Evolutionary conservation across 2,329 filamentous ascomycete species (phyloP), one percentile per base, ranked within the genome.

Genomic region (Tympanopsis confertula): DNA sequence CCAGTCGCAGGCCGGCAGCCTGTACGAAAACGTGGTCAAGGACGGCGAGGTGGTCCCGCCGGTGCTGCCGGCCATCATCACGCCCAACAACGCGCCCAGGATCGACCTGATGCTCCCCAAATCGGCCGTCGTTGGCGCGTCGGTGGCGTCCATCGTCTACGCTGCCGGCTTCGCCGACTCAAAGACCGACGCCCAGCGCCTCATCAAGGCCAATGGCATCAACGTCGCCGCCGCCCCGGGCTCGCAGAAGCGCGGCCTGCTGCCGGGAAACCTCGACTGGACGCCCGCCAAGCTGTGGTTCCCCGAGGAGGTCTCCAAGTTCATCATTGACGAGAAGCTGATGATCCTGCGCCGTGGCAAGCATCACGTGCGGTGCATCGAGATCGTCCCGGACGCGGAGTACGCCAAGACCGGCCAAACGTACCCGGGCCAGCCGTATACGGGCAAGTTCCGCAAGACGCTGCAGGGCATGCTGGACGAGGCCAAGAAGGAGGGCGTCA

Each of bases 291-390:
- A 75, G 50, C 57, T 68, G 17, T 77, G 74, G 68, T 69, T 63
- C 45, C 61, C 66, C 0, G 56, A 64, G 18, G 71, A 80, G 38
- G 78, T 75, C 1, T 50, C 63, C 41, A 70, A 74, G 39, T 82
- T 69, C 48, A 59, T 82, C 39, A 68, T 85, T 14, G 71, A 78
- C 42, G 71, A 54, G 40, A 63, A 68, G 44, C 46, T 79, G 35
- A 58, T 81, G 44, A 67, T 81, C 46, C 58, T 81, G 38, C 71
- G 77, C 44, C 74, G 68, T 50, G 75, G 75, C 45, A 79, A 78
- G 59, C 69, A 77, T 55, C 75, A 78, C 43, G 55, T 81, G 35
- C 69, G 74, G 35, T 66, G 79, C 44, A 62, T 81, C 37, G 63
- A 78, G 54, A 61, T 81, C 43, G 59, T 81, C 20, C 59, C 56